These are phyloP conservation scores for Curvularia lunata DNA, from an alignment of 2,329 filamentous ascomycete genomes.

Conservation along the genomic window DNA sequence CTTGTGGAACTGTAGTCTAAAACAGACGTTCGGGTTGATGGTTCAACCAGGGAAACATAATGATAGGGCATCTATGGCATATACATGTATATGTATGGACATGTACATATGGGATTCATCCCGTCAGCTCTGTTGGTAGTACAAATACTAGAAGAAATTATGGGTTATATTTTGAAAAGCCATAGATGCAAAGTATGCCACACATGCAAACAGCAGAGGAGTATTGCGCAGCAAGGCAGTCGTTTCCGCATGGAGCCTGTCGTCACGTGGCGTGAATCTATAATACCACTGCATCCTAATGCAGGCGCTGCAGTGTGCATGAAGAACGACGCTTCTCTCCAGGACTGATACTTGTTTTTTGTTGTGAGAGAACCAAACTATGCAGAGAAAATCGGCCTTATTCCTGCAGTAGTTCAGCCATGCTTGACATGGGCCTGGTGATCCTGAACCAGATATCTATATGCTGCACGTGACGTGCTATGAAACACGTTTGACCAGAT, in stretches of 20 bases:
- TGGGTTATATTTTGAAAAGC: neutral
- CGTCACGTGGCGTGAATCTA: neutral
- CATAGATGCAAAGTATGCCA: neutral
- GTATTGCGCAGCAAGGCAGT: neutral
- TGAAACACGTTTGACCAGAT: neutral
- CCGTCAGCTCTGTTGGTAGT: neutral
- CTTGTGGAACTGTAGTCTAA: neutral
- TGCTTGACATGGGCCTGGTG: neutral
- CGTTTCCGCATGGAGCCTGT: neutral
- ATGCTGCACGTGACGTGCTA: neutral
- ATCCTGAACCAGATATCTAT: neutral
- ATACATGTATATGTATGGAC: neutral
- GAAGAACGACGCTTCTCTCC: neutral
- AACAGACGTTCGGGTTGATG: neutral
- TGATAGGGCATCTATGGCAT: neutral
- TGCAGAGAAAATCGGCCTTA: neutral
- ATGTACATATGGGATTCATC: neutral
- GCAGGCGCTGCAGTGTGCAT: neutral
- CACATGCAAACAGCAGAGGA: neutral
- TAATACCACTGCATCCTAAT: neutral
- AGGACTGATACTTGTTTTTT: neutral
- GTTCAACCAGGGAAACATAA: neutral
- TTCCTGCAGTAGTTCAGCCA: neutral
- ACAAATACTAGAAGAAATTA: neutral
- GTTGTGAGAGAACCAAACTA: neutral